Conservation (phyloP, 345 rosid species). For the Turritis glabra region DNA sequence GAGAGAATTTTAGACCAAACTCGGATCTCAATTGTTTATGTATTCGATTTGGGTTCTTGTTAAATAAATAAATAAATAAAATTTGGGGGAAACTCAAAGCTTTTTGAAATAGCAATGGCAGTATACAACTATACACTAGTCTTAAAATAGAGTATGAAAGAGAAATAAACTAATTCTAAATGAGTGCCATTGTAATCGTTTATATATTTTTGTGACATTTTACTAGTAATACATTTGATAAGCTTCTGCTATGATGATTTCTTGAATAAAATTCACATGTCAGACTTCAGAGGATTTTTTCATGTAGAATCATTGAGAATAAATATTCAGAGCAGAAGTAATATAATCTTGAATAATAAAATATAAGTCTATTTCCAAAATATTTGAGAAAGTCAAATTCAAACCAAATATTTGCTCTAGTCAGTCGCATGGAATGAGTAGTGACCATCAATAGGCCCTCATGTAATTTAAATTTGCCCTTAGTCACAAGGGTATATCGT, state of each 20-base stretch:
- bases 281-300: constrained; percentile 42
- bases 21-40: too few relatives aligned
- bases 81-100: too few relatives aligned
- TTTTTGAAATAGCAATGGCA: too few relatives aligned
- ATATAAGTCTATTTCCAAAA: background rate
- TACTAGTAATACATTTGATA: too few relatives aligned
- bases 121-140: too few relatives aligned
- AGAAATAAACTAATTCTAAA: too few relatives aligned
- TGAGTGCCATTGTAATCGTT: background rate
- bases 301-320: constrained; percentile 34
- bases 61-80: background rate
- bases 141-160: too few relatives aligned
- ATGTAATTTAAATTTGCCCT: background rate
- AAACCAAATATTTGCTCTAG: background rate
- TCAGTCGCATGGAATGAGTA: background rate
- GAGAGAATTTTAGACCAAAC: too few relatives aligned
- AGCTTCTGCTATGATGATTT: constrained; percentile 37
- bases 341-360: too few relatives aligned
- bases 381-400: background rate
- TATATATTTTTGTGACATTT: too few relatives aligned
- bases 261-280: constrained; percentile 40
- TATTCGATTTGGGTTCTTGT: background rate
- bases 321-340: constrained; percentile 23
- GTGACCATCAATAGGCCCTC: background rate
- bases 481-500: background rate